Base-by-base conservation (phyloP, 345 rosid species). In the Salix viminalis region DNA sequence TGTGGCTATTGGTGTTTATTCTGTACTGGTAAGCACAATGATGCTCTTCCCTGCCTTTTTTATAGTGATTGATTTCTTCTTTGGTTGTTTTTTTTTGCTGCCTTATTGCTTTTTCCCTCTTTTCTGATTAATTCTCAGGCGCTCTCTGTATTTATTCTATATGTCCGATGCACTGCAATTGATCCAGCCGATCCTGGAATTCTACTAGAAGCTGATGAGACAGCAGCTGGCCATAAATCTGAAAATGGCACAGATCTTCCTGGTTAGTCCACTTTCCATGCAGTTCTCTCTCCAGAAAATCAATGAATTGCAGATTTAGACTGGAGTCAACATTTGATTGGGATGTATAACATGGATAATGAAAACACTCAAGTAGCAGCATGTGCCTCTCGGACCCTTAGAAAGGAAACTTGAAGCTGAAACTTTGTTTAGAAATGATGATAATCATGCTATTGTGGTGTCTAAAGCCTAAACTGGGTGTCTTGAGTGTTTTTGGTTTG, bases 131-230 rank as follows among this genome's bases (percentile, higher is more conserved):
- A 60, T 23, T 78, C 65, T 61, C 82, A 93, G 99, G 99, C 93
- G 1, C 82, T 93, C 78, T 81, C 84, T 52, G 97, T 93, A 24
- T 88, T 93, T 75, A 80, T 89, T 81, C 90, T 95, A 21, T 95
- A 95, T 70, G 89, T 89, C 39, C 88, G 97, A 23, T 89, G 96
- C 88, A 89, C 97, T 70, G 97, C 93, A 65, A 95, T 95, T 70
- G 91, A 95, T 82, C 99, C 99, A 72, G 93, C 97, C 39, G 99
- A 95, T 88, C 94, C 96, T 76, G 97, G 97, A 79, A 89, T 93
- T 86, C 80, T 89, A 72, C 69, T 86, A 44, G 92, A 87, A 69
- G 81, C 77, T 83, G 91, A 81, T 80, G 84, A 85, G 79, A 74
- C 83, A 75, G 84, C 83, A 75, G 84, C 88, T n/a, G 81, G 82